Evolutionary conservation across 163 green algal genomes (phyloP).

Genomic region (Volvox carteri): DNA sequence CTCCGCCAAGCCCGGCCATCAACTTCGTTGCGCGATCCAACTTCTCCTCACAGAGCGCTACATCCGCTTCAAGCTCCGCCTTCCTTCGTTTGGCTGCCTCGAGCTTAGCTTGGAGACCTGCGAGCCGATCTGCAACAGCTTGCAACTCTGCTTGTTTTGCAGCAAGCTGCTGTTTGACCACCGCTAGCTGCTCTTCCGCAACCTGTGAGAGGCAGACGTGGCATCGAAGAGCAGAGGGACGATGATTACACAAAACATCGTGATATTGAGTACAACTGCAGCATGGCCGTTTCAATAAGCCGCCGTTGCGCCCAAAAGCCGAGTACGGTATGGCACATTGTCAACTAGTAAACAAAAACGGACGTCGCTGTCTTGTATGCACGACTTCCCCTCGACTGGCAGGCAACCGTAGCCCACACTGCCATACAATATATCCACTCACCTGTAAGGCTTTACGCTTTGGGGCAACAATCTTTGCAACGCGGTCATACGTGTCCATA

Average conservation of each 20-base stretch:
- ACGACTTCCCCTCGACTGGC: not conserved
- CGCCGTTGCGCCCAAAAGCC: no score
- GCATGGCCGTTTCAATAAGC: no score
- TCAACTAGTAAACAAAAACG: no score
- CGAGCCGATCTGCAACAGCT: slow-evolving; percentile 66
- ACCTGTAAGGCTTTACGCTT: slow-evolving; percentile 68
- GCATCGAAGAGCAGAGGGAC: no score
- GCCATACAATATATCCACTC: no score
- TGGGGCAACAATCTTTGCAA: slow-evolving; percentile 70
- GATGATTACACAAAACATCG: no score
- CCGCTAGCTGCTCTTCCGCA: slow-evolving; percentile 59
- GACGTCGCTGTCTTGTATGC: no score
- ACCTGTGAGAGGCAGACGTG: slow-evolving; percentile 58
- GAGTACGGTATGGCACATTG: no score
- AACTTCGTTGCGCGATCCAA: slow-evolving; percentile 79
- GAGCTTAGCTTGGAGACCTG: slow-evolving; percentile 63
- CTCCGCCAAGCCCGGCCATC: slow-evolving; percentile 73
- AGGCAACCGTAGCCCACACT: no score
- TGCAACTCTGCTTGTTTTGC: slow-evolving; percentile 71
- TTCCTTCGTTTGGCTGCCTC: slow-evolving; percentile 63
- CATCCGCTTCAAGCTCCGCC: slow-evolving; percentile 65
- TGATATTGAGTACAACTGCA: no score
- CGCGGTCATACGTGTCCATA: slow-evolving; percentile 75
- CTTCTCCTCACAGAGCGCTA: slow-evolving; percentile 74
- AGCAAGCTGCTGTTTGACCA: slow-evolving; percentile 65